Evolutionary conservation across 75 land plant genomes (phyloP).

Genomic region (Azolla pinnata): DNA sequence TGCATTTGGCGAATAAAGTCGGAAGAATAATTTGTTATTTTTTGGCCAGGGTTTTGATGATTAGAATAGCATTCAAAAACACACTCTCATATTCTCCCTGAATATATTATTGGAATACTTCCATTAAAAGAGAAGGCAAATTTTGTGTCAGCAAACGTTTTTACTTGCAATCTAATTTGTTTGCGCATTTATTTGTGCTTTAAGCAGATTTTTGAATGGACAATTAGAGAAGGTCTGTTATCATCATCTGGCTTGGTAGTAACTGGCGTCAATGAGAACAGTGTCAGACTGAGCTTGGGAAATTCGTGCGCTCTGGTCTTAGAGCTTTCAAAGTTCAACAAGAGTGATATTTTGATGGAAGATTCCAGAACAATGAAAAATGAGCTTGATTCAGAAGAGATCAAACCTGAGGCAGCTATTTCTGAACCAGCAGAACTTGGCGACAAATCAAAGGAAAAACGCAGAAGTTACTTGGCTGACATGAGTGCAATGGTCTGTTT

Average conservation of each 20-base stretch:
- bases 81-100: no score
- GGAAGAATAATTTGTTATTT: no score
- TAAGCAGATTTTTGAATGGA: slow-evolving; percentile 79
- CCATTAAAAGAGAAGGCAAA: no score
- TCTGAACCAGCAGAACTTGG: background rate
- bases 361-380: background rate
- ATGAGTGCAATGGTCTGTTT: slow-evolving; percentile 33
- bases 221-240: slow-evolving; percentile 63
- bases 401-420: background rate
- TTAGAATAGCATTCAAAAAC: no score
- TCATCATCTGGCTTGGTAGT: slow-evolving; percentile 56
- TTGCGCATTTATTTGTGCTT: no score
- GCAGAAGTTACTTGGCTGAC: background rate
- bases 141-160: background rate
- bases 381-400: background rate
- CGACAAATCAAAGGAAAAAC: background rate
- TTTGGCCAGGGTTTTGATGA: no score
- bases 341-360: background rate
- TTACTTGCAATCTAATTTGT: background rate
- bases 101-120: no score
- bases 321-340: background rate
- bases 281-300: slow-evolving; percentile 54
- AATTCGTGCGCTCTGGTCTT: slow-evolving; percentile 38
- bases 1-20: no score
- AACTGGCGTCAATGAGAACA: slow-evolving; percentile 59